Evolutionary conservation across 192 early-diverging fungal species (phyloP).

Genomic region (Pilobolus umbonatus): DNA sequence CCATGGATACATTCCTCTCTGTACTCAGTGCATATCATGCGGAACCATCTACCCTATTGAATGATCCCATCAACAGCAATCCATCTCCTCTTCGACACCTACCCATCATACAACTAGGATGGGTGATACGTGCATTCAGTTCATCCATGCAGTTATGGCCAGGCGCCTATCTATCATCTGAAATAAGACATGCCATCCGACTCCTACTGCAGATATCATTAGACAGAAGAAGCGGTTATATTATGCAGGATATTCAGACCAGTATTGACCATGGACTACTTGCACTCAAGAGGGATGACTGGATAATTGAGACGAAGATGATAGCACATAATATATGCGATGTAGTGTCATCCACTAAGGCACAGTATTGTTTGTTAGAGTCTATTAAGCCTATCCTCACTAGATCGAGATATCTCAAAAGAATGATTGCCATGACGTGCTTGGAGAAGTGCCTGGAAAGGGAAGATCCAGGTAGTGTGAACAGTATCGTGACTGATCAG

Average conservation of each 20-base stretch:
- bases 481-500: background rate
- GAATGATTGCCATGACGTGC: background rate
- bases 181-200: background rate
- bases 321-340: background rate
- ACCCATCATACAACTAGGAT: constrained; percentile 1
- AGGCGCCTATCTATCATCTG: background rate
- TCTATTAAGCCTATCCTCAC: background rate
- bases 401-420: background rate
- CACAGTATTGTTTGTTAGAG: constrained; percentile 2
- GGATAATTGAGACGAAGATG: background rate
- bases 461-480: background rate
- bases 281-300: background rate
- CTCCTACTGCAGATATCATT: background rate
- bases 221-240: background rate
- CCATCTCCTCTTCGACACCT: background rate
- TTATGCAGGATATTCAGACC: background rate
- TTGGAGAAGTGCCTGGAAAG: background rate
- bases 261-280: constrained; percentile 4
- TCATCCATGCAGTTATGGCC: background rate
- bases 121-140: constrained; percentile 10
- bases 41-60: background rate
- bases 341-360: background rate
- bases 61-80: no score
- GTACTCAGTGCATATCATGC: background rate
- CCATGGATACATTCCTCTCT: background rate